Percentiles rank a stretch among this genome's conserved stretches.
phyloP scores from a whole-genome alignment of 1,284 basidiomycete species.

The Apiotrichum siamense region DNA sequence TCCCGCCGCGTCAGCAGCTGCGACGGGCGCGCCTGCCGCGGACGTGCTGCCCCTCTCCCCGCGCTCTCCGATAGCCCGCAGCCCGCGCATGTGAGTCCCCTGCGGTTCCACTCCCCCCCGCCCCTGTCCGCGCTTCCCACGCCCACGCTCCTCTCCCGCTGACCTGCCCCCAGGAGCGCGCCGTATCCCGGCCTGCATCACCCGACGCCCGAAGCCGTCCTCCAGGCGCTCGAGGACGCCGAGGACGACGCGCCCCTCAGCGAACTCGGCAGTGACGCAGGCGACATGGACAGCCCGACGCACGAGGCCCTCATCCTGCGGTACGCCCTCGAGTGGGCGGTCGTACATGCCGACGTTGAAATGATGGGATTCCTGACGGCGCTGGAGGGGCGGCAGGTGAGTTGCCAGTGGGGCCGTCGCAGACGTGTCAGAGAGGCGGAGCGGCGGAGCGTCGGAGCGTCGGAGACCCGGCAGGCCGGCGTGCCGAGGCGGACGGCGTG shows the following conservation, averaged over 20 bases:
- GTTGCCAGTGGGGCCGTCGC: background rate
- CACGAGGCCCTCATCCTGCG: slow-evolving; percentile 27
- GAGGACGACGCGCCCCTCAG: background rate
- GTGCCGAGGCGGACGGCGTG: no score
- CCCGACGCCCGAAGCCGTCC: slow-evolving; percentile 2
- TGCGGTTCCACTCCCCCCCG: background rate
- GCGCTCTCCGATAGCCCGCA: background rate
- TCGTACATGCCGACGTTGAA: slow-evolving; percentile 35
- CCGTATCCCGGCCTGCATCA: no score
- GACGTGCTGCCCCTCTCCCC: background rate
- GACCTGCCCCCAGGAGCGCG: no score
- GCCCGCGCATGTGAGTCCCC: background rate
- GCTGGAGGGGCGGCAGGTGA: slow-evolving; percentile 19
- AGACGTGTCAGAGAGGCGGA: no score
- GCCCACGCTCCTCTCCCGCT: background rate
- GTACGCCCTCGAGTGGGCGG: slow-evolving; percentile 34
- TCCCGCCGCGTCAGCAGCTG: no score
- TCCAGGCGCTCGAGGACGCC: background rate
- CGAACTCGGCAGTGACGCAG: background rate
- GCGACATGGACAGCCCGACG: no score
- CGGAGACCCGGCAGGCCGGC: no score
- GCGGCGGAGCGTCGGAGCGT: no score
- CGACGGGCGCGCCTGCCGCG: background rate
- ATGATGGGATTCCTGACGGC: slow-evolving; percentile 32
- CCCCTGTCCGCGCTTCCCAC: background rate